Conservation (phyloP, 176 grass and related monocot species). For the Musa acuminata region DNA sequence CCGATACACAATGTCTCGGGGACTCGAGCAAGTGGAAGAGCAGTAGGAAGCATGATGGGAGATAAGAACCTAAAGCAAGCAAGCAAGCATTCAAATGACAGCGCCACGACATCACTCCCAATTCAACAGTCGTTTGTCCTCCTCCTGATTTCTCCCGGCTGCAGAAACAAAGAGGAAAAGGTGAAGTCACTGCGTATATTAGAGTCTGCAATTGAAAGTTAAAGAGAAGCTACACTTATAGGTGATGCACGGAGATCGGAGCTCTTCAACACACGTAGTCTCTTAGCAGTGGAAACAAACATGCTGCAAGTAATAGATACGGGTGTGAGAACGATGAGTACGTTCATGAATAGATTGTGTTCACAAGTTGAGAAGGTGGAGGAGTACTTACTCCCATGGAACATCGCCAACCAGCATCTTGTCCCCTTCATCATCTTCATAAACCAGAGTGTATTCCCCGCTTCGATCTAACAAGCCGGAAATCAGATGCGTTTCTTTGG, state of each 20-base stretch:
- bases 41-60: too few species aligned
- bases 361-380: neutral
- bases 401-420: slow-evolving; percentile 73
- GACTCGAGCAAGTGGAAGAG: too few species aligned
- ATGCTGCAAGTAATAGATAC: slow-evolving; percentile 41
- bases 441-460: slow-evolving; percentile 82
- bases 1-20: too few species aligned
- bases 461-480: slow-evolving; percentile 31
- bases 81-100: too few species aligned
- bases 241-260: slow-evolving; percentile 48
- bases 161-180: slow-evolving; percentile 8
- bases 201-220: neutral
- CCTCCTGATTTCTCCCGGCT: slow-evolving; percentile 42
- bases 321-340: neutral
- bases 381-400: slow-evolving; percentile 79
- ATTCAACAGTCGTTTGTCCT: slow-evolving; percentile 16
- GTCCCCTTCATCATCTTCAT: slow-evolving; percentile 88
- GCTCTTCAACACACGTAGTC: slow-evolving; percentile 78
- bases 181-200: neutral
- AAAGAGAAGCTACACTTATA: slow-evolving; percentile 32
- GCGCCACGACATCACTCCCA: too few species aligned
- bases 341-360: neutral
- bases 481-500: slow-evolving; percentile 25
- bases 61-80: too few species aligned
- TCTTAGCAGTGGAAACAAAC: slow-evolving; percentile 80